Base-by-base conservation (phyloP, 306 rosid species). In the Casuarina equisetifolia region DNA sequence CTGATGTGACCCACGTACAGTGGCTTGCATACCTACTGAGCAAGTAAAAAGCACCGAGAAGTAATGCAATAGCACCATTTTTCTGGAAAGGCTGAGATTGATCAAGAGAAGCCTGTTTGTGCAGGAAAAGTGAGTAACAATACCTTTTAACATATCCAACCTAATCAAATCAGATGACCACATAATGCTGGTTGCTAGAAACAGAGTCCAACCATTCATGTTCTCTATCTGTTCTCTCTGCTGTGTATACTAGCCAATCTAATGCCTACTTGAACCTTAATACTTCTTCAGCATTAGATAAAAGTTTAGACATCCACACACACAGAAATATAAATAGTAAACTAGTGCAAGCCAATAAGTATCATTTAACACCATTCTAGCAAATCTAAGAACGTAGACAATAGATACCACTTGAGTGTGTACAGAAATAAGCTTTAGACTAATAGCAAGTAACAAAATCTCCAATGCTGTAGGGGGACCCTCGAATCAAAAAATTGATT, bases 1-100 rank as follows among this genome's bases (percentile, higher is more conserved):
- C 99, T 4, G 99, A 93, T 46, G 99, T 96, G 74, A 96, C 99
- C 99, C 99, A 96, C 69, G 98, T 96, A 85, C 99, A 96, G 82
- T 96, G 99, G 48, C 90, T 96, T 19, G 90, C 97, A 87, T 96
- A 96, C 85, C 84, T 90, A 44, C 92, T 90, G 9, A 96, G 99
- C 85, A 96, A 88, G 86, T 90, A 96, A 83, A 96, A 96, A 69
- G 96, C 98, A 85, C 98, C 99, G 2, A 96, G 80, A 79, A 96
- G 99, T 73, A 96, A 78, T 71, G 74, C 85, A 66, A 88, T 76
- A 17, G 99, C 98, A 78, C 97, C 99, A 51, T 96, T 93, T 80
- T 55, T 91, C 76, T 96, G 98, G 87, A 96, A 89, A 78, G 99
- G 99, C 84, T 93, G 99, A 72, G 98, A 96, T 45, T 92, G 91